Base-by-base conservation (phyloP, 192 early-diverging fungal species). In the Linnemannia schmuckeri region DNA sequence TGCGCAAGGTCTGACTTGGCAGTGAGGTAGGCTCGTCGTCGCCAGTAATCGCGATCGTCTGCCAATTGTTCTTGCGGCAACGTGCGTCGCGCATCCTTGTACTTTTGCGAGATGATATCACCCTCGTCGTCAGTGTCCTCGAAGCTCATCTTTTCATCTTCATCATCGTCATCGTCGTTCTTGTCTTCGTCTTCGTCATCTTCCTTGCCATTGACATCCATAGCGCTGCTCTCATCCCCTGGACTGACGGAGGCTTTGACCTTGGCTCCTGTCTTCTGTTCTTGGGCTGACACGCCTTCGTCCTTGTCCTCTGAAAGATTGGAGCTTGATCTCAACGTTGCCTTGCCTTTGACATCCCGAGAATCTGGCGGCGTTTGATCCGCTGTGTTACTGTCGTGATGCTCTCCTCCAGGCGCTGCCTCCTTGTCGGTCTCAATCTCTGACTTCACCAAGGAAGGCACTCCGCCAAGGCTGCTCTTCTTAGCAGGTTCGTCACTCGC, bases 1-100 rank as follows among this genome's bases (percentile, higher is more conserved):
- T 82, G 81, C 12, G 84, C 68, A 72, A 88, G 73, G 46, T 89
- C 89, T 12, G 72, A 52, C 72, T 81, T 87, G 24, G 70, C 85
- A 18, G 85, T 40, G 6, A 61, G 49, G 18, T 71, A 81, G 37
- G 57, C 63, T 27, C 85, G 55, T 1, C 57, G 75, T 0, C 61
- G 40, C 85, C 85, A 87, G 30, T 87, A 87, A 27, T 77, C 76
- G n/a, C 37, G 72, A 3, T 68, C 74, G 10, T 85, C 74, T 17
- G 46, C 54, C 2, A 33, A 30, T 30, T 33, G 41, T 22, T 71
- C 70, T 27, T 49, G 27, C n/a, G 27, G 61, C 12, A 66, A 15
- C 0, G 4, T 24, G 24, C 27, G 61, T 61, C n/a, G 7, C 8
- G 20, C 49, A 20, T 52, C 49, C 49, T 52, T 52, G 18, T 52